Evolutionary conservation across 805 yeast genomes (phyloP).

Genomic region (Teunomyces aglyptinius): DNA sequence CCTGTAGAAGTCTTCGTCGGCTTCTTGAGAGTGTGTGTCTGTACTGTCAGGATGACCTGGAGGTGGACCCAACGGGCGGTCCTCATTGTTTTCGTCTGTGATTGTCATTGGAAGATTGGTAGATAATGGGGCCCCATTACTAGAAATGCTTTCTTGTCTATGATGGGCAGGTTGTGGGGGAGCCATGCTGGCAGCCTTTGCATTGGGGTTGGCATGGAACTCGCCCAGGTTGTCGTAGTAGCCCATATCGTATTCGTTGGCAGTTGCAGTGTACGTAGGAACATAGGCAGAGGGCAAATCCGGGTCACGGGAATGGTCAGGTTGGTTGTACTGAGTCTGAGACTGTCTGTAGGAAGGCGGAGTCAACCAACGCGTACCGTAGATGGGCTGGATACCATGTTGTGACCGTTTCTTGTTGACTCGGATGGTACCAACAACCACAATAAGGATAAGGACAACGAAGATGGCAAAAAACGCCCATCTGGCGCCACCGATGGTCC

Average conservation of each 20-base stretch:
- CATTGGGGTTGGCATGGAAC: slow-evolving; percentile 36
- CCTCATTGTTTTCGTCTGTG: slow-evolving; percentile 7
- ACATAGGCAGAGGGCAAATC: slow-evolving; percentile 46
- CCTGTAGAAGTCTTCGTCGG: slow-evolving; percentile 6
- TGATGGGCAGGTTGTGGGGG: slow-evolving; percentile 23
- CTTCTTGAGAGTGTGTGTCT: neutral
- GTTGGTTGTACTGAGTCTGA: slow-evolving; percentile 53
- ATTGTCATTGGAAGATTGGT: slow-evolving; percentile 5
- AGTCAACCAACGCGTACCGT: slow-evolving; percentile 83
- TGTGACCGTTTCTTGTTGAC: slow-evolving; percentile 53
- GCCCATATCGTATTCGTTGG: slow-evolving; percentile 75
- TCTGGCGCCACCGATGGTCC: slow-evolving; percentile 41
- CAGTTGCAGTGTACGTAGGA: slow-evolving; percentile 65
- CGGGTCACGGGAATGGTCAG: slow-evolving; percentile 37
- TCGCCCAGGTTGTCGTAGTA: slow-evolving; percentile 65
- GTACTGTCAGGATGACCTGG: neutral
- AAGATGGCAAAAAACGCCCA: slow-evolving; percentile 70
- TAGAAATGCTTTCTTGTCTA: slow-evolving; percentile 14
- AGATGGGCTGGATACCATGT: slow-evolving; percentile 56
- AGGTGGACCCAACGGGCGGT: slow-evolving; percentile 5
- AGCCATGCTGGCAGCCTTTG: slow-evolving; percentile 15
- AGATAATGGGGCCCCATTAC: slow-evolving; percentile 16
- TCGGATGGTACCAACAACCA: slow-evolving; percentile 50
- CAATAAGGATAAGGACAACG: slow-evolving; percentile 45
- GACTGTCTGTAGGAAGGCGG: slow-evolving; percentile 77